Percentiles rank a stretch among this genome's conserved stretches.
These are phyloP conservation scores for Sphagnurus paluster DNA, from an alignment of 1,284 basidiomycete genomes.

Conservation along the genomic window DNA sequence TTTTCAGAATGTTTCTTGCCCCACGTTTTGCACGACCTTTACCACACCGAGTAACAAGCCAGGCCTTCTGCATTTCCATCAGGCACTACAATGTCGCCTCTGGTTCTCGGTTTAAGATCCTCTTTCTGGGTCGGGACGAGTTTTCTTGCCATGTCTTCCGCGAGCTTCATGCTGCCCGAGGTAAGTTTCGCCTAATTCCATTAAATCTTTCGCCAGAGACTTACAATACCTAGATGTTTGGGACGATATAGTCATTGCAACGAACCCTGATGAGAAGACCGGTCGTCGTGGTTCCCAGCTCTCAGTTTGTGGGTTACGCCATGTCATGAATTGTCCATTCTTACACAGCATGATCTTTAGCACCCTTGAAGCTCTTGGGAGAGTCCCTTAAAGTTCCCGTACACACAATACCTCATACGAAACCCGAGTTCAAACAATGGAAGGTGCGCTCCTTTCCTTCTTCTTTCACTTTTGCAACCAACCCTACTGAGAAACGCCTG, in stretches of 20 bases:
- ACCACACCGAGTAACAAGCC: too few relatives aligned
- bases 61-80: not conserved
- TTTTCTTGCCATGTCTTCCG: slow-evolving; percentile 66
- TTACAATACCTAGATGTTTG: slow-evolving; percentile 52
- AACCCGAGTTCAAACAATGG: slow-evolving; percentile 59
- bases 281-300: slow-evolving; percentile 51
- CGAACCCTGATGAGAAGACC: slow-evolving; percentile 57
- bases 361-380: slow-evolving; percentile 58
- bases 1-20: too few relatives aligned
- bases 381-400: slow-evolving; percentile 50
- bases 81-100: slow-evolving; percentile 4
- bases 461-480: slow-evolving; percentile 9
- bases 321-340: slow-evolving; percentile 1
- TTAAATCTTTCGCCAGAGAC: slow-evolving; percentile 9
- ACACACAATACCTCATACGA: slow-evolving; percentile 57
- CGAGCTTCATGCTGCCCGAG: slow-evolving; percentile 49
- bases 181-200: slow-evolving; percentile 30
- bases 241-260: slow-evolving; percentile 56
- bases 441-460: slow-evolving; percentile 34
- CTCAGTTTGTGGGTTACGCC: slow-evolving; percentile 47
- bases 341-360: slow-evolving; percentile 32
- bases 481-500: slow-evolving; percentile 2
- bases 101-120: slow-evolving; percentile 44
- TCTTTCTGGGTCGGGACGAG: slow-evolving; percentile 74
- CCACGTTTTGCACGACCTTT: too few relatives aligned